These are phyloP conservation scores for Santalum album DNA, from an alignment of 164 flowering plant species.

Conservation along the genomic window DNA sequence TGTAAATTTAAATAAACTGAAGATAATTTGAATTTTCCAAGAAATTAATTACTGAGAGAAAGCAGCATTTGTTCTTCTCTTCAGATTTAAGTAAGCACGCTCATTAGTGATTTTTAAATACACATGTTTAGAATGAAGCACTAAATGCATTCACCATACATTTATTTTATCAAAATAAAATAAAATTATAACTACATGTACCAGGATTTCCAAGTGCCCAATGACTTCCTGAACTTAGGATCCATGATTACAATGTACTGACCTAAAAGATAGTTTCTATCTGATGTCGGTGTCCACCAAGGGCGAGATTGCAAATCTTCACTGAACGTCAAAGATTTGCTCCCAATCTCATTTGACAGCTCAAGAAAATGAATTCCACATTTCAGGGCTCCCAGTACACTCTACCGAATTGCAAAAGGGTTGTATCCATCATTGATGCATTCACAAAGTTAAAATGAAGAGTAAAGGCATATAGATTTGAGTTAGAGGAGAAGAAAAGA, in stretches of 20 bases:
- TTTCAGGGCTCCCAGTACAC: constrained; percentile 44
- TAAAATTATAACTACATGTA: no score
- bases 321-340: constrained; percentile 71
- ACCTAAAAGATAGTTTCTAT: constrained; percentile 79
- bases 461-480: background rate
- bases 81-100: no score
- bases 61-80: no score
- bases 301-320: constrained; percentile 79
- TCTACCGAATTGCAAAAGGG: constrained; percentile 24
- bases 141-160: no score
- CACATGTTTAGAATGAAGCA: no score
- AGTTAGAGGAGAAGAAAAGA: constrained; percentile 10
- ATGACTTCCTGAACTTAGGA: background rate
- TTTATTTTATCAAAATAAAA: no score
- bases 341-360: constrained; percentile 49
- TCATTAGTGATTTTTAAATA: no score
- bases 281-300: constrained; percentile 92
- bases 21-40: no score
- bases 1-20: no score
- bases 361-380: constrained; percentile 49
- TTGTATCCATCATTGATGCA: background rate
- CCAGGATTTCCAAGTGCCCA: background rate
- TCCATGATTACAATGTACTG: constrained; percentile 22
- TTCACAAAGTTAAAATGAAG: background rate
- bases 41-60: no score